A percentile compares a stretch with the other conserved stretches of the same genome.
phyloP scores from a whole-genome alignment of 106 monocot species.

The Dendrobium chrysotoxum region DNA sequence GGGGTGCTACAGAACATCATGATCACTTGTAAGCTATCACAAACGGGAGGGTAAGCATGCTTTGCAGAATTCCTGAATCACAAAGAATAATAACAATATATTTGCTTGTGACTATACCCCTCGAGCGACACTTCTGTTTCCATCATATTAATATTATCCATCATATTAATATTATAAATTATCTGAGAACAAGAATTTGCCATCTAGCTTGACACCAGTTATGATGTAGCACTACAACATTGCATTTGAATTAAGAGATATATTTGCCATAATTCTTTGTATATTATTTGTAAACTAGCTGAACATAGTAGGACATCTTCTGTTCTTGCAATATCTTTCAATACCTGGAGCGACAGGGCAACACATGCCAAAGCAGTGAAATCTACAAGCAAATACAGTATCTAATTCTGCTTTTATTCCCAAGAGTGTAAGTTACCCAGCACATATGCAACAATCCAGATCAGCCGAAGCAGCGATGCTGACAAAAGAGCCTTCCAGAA shows the following conservation, averaged over 20 bases:
- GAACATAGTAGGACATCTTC: not conserved
- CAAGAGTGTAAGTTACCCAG: not conserved
- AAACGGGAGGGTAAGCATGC: not conserved
- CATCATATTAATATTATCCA: not conserved
- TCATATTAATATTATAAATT: not conserved
- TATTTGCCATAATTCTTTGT: not conserved
- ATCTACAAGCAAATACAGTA: not conserved
- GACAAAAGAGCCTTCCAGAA: not conserved
- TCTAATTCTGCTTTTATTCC: not conserved
- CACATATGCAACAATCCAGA: not conserved
- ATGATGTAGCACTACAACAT: not conserved
- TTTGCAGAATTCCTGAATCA: not conserved
- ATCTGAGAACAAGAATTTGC: not conserved
- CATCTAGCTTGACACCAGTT: not conserved
- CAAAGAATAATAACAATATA: not conserved
- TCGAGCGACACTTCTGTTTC: not conserved
- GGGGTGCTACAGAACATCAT: not conserved
- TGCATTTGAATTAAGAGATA: not conserved
- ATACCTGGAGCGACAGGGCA: not conserved
- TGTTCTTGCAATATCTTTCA: not conserved
- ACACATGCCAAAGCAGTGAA: not conserved
- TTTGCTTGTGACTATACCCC: not conserved
- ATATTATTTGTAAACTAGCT: not conserved
- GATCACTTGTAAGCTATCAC: not conserved
- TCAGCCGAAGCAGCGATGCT: not conserved